Evolutionary conservation across 345 rosid species (phyloP), one percentile per base, ranked within the genome.

Genomic region (Barbarea vulgaris): DNA sequence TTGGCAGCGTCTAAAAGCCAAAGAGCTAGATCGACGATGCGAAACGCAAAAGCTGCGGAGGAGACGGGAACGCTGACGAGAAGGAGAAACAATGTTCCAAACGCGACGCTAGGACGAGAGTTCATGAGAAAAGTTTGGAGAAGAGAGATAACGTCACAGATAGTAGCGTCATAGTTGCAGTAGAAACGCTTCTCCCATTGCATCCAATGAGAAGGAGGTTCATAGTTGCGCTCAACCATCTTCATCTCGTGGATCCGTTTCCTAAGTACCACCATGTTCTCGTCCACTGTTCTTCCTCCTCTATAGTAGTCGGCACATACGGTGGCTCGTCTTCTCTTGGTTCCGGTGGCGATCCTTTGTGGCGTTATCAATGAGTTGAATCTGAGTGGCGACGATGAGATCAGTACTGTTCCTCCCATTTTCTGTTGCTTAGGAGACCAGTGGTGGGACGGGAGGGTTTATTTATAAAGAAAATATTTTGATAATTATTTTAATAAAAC

Each of bases 101-200:
- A 51, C 30, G 85, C 96, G n/a, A 88, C 55, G 57, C 84, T 73
- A 1, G 96, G 96, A 69, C 93, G 83, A 2, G 85, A 77, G 17
- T 85, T 79, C 93, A 90, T 88, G 46, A 90, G 64, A 53, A 30
- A 78, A 2, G 84, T 69, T 36, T 90, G 93, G 65, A 88, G 31
- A 28, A 84, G 50, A 13, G 84, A 85, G 50, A 87, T 4, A 3
- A 56, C 50, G 3, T 84, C 85, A 44, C 87, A 89, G 1, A 91
- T 79, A 4, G 73, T 55, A 1, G 85, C 80, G 63, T 87, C 84
- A 30, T 87, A 91, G 52, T 70, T 67, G 9, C 79, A 66, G 14
- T 80, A 86, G 6, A 56, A 82, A 21, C 77, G 87, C 34, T 89
- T 87, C 81, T 91, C 92, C 92, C 92, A 91, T 1, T 82, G 84